Evolutionary conservation across 2,329 filamentous ascomycete genomes (phyloP), one percentile per base, ranked within the genome.

Genomic region (Cladosporium sphaerospermum): DNA sequence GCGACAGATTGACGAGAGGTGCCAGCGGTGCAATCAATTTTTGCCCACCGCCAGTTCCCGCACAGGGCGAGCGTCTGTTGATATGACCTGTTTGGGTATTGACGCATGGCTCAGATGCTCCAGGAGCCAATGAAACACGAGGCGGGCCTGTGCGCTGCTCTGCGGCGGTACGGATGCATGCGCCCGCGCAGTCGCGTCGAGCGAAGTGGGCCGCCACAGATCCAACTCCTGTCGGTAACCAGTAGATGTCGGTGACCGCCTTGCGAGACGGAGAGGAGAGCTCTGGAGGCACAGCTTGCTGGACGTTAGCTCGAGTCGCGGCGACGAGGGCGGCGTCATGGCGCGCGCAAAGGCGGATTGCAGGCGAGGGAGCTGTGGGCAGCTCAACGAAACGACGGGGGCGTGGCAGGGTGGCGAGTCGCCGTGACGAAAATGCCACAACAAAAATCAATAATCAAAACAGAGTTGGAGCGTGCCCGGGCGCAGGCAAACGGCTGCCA

Each of bases 71-170:
- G 47, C 14, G 18, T 2, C 7, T 42, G 40, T 32, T 19, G 39
- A 50, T 50, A 50, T 50, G 47, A 50, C 47, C 40, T 50, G 47
- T 50, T 50, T 42, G 47, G 47, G 47, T 39, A 50, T 41, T 19
- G 40, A 39, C 47, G 47, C 47, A 50, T 50, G 47, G 16, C 36
- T 31, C 16, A 43, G 47, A 50, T 50, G 16, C 23, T 9, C 14
- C 31, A 16, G 47, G 42, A 39, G 47, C 47, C 47, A 50, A 50
- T 50, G 47, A 50, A 43, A 50, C 47, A 50, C 9, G 36, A 33
- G 28, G 28, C 33, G 28, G 47, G 47, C 39, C 11, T 19, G 47
- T 50, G 47, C 47, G 11, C 34, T 39, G 16, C 18, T 40, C 45
- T 37, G 14, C 23, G 47, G 37, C 47, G 47, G 45, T 39, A 41